Evolutionary conservation across 805 yeast species (phyloP).

Genomic region (Starmerella ratchasimensis): DNA sequence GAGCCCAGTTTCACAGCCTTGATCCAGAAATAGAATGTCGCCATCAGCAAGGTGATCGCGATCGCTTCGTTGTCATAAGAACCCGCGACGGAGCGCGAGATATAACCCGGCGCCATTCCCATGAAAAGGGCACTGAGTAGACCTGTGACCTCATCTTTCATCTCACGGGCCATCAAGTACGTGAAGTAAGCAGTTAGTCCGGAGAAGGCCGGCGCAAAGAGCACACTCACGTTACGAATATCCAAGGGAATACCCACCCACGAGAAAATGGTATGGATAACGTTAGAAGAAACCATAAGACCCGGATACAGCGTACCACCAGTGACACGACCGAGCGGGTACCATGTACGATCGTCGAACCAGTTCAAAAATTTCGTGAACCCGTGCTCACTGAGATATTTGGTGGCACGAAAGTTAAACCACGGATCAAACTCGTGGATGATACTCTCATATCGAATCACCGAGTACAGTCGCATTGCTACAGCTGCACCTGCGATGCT

Average conservation of each 20-base stretch:
- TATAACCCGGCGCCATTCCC: constrained; percentile 97
- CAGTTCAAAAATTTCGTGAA: constrained; percentile 88
- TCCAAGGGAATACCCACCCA: constrained; percentile 70
- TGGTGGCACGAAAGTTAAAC: constrained; percentile 86
- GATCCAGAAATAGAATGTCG: constrained; percentile 91
- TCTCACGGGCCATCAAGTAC: constrained; percentile 72
- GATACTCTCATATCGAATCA: constrained; percentile 85
- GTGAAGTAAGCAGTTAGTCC: constrained; percentile 86
- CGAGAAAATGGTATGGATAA: constrained; percentile 62
- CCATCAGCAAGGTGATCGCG: constrained; percentile 90
- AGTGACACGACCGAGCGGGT: constrained; percentile 95
- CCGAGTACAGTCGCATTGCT: constrained; percentile 87
- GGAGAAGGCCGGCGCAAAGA: constrained; percentile 92
- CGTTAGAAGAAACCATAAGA: constrained; percentile 91
- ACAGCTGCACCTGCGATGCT: constrained; percentile 84
- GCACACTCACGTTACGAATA: constrained; percentile 87
- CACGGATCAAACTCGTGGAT: constrained; percentile 75
- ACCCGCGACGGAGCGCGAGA: constrained; percentile 96
- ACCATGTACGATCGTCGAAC: constrained; percentile 99
- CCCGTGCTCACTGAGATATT: constrained; percentile 68
- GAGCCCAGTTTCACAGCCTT: constrained; percentile 87
- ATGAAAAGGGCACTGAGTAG: constrained; percentile 83
- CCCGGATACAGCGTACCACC: constrained; percentile 99
- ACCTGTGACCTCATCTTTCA: constrained; percentile 84
- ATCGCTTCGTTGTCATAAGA: constrained; percentile 98